A percentile compares a stretch with the other conserved stretches of the same genome.
These are phyloP conservation scores for Nothophaeocryptopus gaeumannii DNA, from an alignment of 2,329 filamentous ascomycete species.

Conservation along the genomic window DNA sequence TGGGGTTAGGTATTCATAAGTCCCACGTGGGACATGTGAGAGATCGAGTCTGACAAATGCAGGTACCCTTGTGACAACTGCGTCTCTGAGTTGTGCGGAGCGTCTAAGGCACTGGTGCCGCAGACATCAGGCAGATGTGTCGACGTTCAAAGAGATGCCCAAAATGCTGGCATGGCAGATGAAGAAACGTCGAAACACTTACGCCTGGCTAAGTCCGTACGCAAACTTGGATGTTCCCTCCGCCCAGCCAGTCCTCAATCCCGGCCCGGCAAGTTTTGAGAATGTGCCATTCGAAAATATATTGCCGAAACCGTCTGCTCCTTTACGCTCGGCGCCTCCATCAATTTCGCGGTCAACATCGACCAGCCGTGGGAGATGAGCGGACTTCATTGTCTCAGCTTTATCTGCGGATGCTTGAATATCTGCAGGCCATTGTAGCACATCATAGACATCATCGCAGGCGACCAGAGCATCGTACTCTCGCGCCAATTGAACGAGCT, in stretches of 20 bases:
- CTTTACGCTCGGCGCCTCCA: constrained; percentile 48
- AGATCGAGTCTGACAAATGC: too few species aligned
- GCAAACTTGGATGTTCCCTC: constrained; percentile 66
- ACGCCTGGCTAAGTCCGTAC: constrained; percentile 59
- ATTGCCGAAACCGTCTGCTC: constrained; percentile 68
- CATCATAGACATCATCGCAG: constrained; percentile 91
- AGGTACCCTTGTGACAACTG: too few species aligned
- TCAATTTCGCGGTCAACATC: constrained; percentile 73
- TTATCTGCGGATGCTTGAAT: constrained; percentile 12
- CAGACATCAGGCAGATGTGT: too few species aligned
- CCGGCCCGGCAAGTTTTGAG: constrained; percentile 80
- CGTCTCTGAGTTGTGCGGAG: too few species aligned
- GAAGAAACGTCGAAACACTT: constrained; percentile 28
- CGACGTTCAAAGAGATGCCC: too few species aligned
- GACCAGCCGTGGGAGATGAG: constrained; percentile 66
- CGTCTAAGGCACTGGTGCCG: too few species aligned
- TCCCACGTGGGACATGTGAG: too few species aligned
- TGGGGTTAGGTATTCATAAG: too few species aligned
- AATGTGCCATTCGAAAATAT: constrained; percentile 84
- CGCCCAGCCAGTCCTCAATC: constrained; percentile 82
- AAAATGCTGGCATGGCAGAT: too few species aligned
- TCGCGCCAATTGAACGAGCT: constrained; percentile 73
- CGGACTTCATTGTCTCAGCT: constrained; percentile 30
- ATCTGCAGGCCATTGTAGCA: constrained; percentile 70
- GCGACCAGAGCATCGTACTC: constrained; percentile 78